Evolutionary conservation across 768 basidiomycete species (phyloP).

Genomic region (Lyophyllum shimeji): DNA sequence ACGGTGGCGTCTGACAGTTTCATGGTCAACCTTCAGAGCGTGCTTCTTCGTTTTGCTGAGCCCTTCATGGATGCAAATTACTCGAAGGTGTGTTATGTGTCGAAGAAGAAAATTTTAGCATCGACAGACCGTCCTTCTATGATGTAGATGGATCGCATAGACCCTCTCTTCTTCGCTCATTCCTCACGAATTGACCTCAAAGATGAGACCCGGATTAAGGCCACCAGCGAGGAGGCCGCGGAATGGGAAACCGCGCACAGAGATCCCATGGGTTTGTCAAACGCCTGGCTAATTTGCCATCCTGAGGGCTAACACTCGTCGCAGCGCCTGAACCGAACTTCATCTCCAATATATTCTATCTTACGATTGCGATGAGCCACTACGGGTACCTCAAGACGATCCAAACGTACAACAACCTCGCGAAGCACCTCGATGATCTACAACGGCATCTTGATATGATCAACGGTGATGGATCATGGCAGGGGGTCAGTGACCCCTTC

Average conservation of each 20-base stretch:
- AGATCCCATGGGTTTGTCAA: constrained; percentile 39
- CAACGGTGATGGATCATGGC: constrained; percentile 79
- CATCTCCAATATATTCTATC: constrained; percentile 93
- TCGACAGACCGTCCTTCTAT: not conserved
- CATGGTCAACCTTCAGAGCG: constrained; percentile 86
- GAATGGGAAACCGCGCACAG: constrained; percentile 62
- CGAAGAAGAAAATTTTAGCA: not conserved
- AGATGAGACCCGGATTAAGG: constrained; percentile 94
- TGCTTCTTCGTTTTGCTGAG: constrained; percentile 83
- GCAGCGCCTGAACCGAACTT: constrained; percentile 80
- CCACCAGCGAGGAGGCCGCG: constrained; percentile 83
- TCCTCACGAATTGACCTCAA: constrained; percentile 71
- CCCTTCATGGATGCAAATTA: constrained; percentile 94
- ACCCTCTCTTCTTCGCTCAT: constrained; percentile 75
- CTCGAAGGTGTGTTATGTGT: constrained; percentile 65
- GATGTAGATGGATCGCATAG: constrained; percentile 85
- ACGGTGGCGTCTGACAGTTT: constrained; percentile 91
- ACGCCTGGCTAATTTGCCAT: not conserved
- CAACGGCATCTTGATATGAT: constrained; percentile 75
- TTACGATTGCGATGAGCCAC: constrained; percentile 85
- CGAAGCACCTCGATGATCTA: constrained; percentile 74
- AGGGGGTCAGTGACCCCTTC: constrained; percentile 54
- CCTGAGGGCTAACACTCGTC: not conserved
- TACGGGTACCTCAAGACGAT: constrained; percentile 85
- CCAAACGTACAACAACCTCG: constrained; percentile 68